These are phyloP conservation scores for Pseudogymnoascus verrucosus DNA, from an alignment of 2,329 filamentous ascomycete species.

Conservation along the genomic window DNA sequence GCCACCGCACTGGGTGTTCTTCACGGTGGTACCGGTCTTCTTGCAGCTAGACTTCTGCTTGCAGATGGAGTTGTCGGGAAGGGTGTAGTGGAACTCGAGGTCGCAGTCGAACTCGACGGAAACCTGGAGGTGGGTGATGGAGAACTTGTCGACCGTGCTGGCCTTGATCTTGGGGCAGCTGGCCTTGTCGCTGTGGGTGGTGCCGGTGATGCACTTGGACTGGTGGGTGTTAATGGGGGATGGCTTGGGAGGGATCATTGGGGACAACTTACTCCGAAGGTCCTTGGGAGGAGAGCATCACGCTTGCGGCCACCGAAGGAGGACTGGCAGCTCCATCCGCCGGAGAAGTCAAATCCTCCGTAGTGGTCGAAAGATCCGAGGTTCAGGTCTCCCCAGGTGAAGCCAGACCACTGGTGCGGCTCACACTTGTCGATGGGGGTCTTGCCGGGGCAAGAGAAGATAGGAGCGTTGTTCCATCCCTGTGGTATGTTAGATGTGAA, in stretches of 20 bases:
- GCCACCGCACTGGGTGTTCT: constrained; percentile 88
- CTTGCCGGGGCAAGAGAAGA: constrained; percentile 63
- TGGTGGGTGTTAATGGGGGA: constrained; percentile 42
- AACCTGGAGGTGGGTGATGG: constrained; percentile 66
- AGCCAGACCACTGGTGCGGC: constrained; percentile 59
- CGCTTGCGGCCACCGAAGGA: constrained; percentile 48
- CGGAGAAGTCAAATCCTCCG: constrained; percentile 64
- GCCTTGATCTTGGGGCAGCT: constrained; percentile 50
- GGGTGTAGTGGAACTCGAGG: constrained; percentile 78
- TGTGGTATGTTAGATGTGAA: constrained; percentile 17
- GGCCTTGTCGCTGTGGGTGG: constrained; percentile 35
- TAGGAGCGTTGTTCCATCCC: constrained; percentile 41
- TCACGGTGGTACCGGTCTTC: constrained; percentile 57
- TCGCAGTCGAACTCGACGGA: constrained; percentile 67
- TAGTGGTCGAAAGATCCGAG: constrained; percentile 57
- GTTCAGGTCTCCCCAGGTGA: constrained; percentile 59
- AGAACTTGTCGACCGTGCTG: constrained; percentile 52
- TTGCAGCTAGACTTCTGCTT: constrained; percentile 67
- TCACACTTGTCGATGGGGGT: constrained; percentile 66
- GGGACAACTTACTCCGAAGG: constrained; percentile 36
- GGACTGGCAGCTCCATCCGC: constrained; percentile 57
- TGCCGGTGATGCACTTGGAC: constrained; percentile 55
- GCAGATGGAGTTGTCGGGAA: constrained; percentile 76
- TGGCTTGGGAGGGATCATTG: constrained; percentile 28
- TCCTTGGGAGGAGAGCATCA: constrained; percentile 36